Evolutionary conservation across 345 rosid species (phyloP).

Genomic region (Hypericum androsaemum): DNA sequence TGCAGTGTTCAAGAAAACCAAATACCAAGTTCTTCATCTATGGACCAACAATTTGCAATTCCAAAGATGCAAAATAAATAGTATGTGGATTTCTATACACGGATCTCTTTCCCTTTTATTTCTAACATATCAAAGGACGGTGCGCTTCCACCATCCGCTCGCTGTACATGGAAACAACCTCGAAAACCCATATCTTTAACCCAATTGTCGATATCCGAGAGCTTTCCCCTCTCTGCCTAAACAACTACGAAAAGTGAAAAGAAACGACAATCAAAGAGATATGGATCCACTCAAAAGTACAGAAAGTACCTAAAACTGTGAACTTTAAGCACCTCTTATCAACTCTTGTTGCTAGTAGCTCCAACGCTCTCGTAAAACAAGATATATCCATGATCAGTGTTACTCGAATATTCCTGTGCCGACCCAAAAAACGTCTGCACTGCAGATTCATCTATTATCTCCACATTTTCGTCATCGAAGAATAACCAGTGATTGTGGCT

Average conservation of each 20-base stretch:
- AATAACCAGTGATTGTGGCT: slow-evolving; percentile 98
- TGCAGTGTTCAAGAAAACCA: too few relatives aligned
- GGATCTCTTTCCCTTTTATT: slow-evolving; percentile 14
- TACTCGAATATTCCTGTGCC: slow-evolving; percentile 89
- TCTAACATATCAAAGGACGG: slow-evolving; percentile 18
- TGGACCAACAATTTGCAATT: too few relatives aligned
- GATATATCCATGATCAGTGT: slow-evolving; percentile 97
- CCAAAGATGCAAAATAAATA: too few relatives aligned
- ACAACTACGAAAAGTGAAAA: slow-evolving; percentile 11
- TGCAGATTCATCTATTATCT: slow-evolving; percentile 96
- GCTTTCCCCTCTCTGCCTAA: slow-evolving; percentile 24
- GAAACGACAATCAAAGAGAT: slow-evolving; percentile 12
- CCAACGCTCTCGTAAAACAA: slow-evolving; percentile 89
- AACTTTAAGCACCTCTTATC: slow-evolving; percentile 22
- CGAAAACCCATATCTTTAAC: slow-evolving; percentile 20
- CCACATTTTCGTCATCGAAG: slow-evolving; percentile 94
- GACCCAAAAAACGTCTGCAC: slow-evolving; percentile 98
- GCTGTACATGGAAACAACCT: slow-evolving; percentile 54
- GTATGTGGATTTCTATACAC: slow-evolving; percentile 24
- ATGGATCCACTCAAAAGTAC: slow-evolving; percentile 23
- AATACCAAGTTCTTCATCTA: too few relatives aligned
- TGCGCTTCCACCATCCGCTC: slow-evolving; percentile 33
- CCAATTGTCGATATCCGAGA: slow-evolving; percentile 19
- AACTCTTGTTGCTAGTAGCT: slow-evolving; percentile 33
- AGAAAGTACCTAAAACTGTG: slow-evolving; percentile 29